Evolutionary conservation across 1,139 yeast species (phyloP), one percentile per base, ranked within the genome.

Genomic region (Ogataea hybrid): DNA sequence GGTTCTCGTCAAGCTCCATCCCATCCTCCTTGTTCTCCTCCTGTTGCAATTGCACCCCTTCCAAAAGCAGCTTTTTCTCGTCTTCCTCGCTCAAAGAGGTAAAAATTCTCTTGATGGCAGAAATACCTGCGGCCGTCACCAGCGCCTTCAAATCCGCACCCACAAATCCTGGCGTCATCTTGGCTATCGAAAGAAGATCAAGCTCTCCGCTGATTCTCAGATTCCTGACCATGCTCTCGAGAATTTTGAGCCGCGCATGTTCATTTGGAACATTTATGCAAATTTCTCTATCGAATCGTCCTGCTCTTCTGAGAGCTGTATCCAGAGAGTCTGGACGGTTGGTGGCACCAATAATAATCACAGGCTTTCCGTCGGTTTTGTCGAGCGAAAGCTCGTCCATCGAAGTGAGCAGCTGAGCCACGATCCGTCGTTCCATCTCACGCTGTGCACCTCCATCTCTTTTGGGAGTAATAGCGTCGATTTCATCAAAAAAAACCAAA

Each of bases 361-460:
- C 97, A 0, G 98, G 97, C 48, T 84, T 86, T 1, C 96, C 96
- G 39, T 77, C 84, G 0, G 97, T 90, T 53, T 89, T 89, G 30
- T 84, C 95, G 48, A 92, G 67, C 0, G 95, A 76, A 28, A 92
- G 67, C 56, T 89, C 97, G 63, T 90, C 97, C 88, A 92, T 90
- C 28, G 95, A 83, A 0, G 98, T 92, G 37, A 92, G 70, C 45
- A 92, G 69, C 62, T 92, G 98, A 0, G 98, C 97, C 2, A 92
- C 98, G 28, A 92, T 92, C 63, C 99, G 75, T 55, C 95, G 78
- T 62, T 94, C 99, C 98, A 92, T 92, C 67, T 94, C 98, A 52
- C 98, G 73, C 62, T 90, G 97, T 2, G 96, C 98, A 34, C 96
- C 96, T 30, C 96, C 96, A 62, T 92, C 99, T 66, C 99, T 78